phyloP scores from a whole-genome alignment of 2,329 filamentous ascomycete genomes.

The Diaporthe eres region DNA sequence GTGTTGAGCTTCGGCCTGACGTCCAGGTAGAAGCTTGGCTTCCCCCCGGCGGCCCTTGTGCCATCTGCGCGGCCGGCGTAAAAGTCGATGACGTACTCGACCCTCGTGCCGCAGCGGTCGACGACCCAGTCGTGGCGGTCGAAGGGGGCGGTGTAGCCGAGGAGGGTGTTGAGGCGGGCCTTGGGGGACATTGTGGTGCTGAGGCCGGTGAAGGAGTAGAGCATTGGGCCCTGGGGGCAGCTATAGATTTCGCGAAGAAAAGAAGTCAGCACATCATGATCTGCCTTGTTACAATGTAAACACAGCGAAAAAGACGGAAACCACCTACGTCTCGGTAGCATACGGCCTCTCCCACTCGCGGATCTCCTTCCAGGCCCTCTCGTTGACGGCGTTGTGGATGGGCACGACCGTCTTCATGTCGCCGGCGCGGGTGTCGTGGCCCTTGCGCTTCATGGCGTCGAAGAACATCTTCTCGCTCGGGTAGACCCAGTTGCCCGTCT shows the following conservation, averaged over 20 bases:
- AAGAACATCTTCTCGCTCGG: constrained; percentile 98
- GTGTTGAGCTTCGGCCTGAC: constrained; percentile 78
- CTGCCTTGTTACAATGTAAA: no score
- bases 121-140: constrained; percentile 98
- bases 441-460: constrained; percentile 94
- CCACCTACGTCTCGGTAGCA: constrained; percentile 61
- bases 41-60: constrained; percentile 53
- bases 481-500: constrained; percentile 94
- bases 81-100: constrained; percentile 99
- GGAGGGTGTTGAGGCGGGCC: constrained; percentile 83
- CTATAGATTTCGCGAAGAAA: constrained; percentile 42
- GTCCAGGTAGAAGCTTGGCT: constrained; percentile 75
- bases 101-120: constrained; percentile 85
- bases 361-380: constrained; percentile 95
- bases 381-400: constrained; percentile 98
- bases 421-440: constrained; percentile 75
- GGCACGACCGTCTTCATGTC: constrained; percentile 95
- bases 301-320: not conserved
- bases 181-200: constrained; percentile 81
- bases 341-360: constrained; percentile 87
- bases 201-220: constrained; percentile 87
- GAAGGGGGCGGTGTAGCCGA: constrained; percentile 94
- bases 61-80: constrained; percentile 78
- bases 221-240: constrained; percentile 81
- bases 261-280: not conserved